phyloP scores from a whole-genome alignment of 352 stramenopile species.

The Globisporangium camurandrum region DNA sequence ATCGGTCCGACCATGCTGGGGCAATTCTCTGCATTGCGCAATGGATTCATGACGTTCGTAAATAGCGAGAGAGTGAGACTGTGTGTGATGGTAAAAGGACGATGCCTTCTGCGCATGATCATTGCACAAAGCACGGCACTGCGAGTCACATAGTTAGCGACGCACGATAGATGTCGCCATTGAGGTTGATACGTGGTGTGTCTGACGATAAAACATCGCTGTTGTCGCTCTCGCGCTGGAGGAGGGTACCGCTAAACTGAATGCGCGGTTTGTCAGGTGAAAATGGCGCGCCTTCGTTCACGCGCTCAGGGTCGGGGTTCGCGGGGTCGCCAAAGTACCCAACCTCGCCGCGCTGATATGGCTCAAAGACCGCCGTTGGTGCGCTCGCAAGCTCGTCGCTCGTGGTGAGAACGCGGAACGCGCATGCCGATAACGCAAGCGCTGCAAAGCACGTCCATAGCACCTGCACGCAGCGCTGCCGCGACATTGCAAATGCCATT shows the following conservation, averaged over 20 bases:
- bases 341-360: slow-evolving; percentile 76
- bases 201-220: neutral
- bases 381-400: slow-evolving; percentile 18
- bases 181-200: no score
- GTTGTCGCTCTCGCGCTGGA: no score
- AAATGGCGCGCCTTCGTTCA: slow-evolving; percentile 84
- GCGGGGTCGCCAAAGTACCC: slow-evolving; percentile 76
- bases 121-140: no score
- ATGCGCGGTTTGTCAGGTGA: slow-evolving; percentile 61
- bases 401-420: slow-evolving; percentile 35
- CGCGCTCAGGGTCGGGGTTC: slow-evolving; percentile 48
- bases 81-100: no score
- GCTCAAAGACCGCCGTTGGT: slow-evolving; percentile 58
- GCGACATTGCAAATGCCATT: no score
- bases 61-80: neutral
- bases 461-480: no score
- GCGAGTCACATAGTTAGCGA: no score
- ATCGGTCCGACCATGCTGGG: slow-evolving; percentile 85
- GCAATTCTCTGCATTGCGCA: slow-evolving; percentile 39
- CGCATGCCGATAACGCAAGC: no score
- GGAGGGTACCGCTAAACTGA: slow-evolving; percentile 28
- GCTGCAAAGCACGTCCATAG: no score
- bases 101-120: no score
- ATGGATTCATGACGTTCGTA: neutral
- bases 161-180: no score